Evolutionary conservation across 208 protist species (phyloP), one percentile per base, ranked within the genome.

Genomic region (Vickermania ingenoplastis): DNA sequence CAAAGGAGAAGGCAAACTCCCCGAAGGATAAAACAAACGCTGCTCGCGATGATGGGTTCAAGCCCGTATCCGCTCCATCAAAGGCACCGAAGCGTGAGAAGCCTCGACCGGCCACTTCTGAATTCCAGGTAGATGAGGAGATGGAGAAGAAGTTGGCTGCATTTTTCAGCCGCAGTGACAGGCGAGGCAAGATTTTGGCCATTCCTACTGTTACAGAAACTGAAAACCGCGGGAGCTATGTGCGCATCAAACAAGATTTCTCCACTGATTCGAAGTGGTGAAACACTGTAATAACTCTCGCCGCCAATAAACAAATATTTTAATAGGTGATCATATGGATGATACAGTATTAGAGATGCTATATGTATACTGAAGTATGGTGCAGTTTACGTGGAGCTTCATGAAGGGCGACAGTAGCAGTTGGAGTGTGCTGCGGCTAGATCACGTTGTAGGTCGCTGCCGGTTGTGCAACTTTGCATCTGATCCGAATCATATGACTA

Each of bases 101-200:
- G 3, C 53, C 25, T 13, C 17, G 62, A 21, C n/a, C 22, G n/a
- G 5, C 48, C 3, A 22, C 28, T 4, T 13, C 29, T 11, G 27
- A 41, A 28, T 60, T 57, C 22, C 49, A 1, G 24, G 2, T 22
- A 31, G 59, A 73, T 30, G 60, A 72, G 30, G 71, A 67, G 41
- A 41, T 77, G 58, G 66, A 72, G n/a, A 55, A 60, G 30, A 77
- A 77, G 62, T 51, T 77, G 17, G 56, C 51, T 13, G 25, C 52
- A 13, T 77, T 77, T 22, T 77, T 77, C 57, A 63, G 61, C 14
- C 66, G 62, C 41, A 53, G 25, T 17, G 59, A 53, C 25, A 59
- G 66, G 26, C 52, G 28, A 24, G 53, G 65, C 17, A 72, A 67
- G 31, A 69, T 65, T 30, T 1, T 14, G 13, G 55, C 57, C 4